phyloP scores from a whole-genome alignment of 2,329 filamentous ascomycete genomes.

The Thermomyces lanuginosus region DNA sequence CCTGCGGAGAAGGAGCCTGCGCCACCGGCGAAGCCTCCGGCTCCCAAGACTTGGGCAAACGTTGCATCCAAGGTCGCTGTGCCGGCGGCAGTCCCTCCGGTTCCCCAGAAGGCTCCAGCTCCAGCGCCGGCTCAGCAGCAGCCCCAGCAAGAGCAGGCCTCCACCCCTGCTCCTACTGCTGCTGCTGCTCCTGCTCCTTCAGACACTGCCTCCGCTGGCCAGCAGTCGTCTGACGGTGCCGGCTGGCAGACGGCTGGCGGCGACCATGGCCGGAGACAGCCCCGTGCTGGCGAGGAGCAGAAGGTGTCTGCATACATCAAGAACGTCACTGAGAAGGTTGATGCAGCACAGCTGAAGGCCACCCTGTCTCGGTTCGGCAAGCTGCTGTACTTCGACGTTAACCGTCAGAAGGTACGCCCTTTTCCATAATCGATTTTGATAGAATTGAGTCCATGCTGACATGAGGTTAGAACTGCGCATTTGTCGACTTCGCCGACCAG shows the following conservation, averaged over 20 bases:
- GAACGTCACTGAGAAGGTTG: conserved; percentile 81
- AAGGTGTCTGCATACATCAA: conserved; percentile 80
- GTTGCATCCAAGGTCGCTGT: conserved; percentile 35
- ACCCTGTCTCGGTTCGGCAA: conserved; percentile 55
- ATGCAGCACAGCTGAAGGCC: conserved; percentile 53
- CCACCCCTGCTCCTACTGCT: conserved; percentile 22
- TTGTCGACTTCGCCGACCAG: conserved; percentile 75
- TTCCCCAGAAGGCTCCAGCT: conserved; percentile 12
- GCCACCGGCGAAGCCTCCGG: conserved; percentile 34
- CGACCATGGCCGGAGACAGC: conserved; percentile 69
- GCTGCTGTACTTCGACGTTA: conserved; percentile 47
- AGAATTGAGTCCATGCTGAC: conserved; percentile 7
- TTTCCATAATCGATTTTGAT: background rate
- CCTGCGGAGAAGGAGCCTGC: conserved; percentile 37
- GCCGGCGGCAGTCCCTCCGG: conserved; percentile 17
- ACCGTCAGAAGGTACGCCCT: conserved; percentile 53
- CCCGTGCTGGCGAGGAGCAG: conserved; percentile 54
- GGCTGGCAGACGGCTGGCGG: conserved; percentile 80
- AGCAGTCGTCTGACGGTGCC: conserved; percentile 53
- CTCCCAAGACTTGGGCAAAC: conserved; percentile 47
- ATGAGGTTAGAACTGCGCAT: conserved; percentile 66
- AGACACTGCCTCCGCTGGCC: conserved; percentile 48
- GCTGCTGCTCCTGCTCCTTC: conserved; percentile 29
- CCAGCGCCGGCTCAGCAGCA: conserved; percentile 10
- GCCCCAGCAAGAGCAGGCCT: conserved; percentile 17